Evolutionary conservation across 352 stramenopile genomes (phyloP).

Genomic region (Phytopythium oedochilum): DNA sequence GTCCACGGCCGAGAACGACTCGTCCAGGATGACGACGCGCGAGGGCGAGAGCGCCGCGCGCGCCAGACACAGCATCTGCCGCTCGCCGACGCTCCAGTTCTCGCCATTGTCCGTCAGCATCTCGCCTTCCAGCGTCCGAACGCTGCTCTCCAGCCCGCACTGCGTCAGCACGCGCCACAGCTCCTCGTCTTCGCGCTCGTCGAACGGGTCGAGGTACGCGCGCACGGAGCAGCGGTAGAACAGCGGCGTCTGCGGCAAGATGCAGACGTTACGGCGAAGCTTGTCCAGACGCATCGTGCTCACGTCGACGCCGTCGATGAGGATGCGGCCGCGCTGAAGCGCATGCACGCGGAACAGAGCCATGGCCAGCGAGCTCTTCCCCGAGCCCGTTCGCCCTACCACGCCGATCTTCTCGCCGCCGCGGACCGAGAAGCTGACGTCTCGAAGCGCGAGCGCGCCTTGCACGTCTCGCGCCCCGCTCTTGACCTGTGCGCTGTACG

Average conservation of each 20-base stretch:
- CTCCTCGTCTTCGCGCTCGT: conserved; percentile 52
- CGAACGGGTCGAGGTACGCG: conserved; percentile 91
- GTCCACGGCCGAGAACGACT: conserved; percentile 74
- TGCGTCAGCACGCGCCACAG: conserved; percentile 38
- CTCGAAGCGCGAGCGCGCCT: conserved; percentile 25
- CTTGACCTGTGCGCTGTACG: conserved; percentile 19
- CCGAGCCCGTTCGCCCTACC: conserved; percentile 51
- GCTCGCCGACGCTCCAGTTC: conserved; percentile 95
- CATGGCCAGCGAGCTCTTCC: conserved; percentile 56
- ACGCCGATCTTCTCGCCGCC: conserved; percentile 56
- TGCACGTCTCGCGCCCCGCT: background rate
- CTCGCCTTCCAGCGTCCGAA: conserved; percentile 24
- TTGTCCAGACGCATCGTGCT: conserved; percentile 27
- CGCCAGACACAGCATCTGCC: conserved; percentile 95
- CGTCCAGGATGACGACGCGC: conserved; percentile 85
- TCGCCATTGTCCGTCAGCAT: conserved; percentile 82
- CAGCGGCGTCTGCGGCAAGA: conserved; percentile 90
- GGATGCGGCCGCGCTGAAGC: conserved; percentile 50
- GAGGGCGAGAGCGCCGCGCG: conserved; percentile 90
- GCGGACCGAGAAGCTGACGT: conserved; percentile 41
- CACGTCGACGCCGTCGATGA: conserved; percentile 88
- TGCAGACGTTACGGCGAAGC: conserved; percentile 43
- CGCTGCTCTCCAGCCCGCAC: conserved; percentile 31
- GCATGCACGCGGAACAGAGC: conserved; percentile 46
- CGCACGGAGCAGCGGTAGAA: conserved; percentile 90